A percentile compares a stretch with the other conserved stretches of the same genome.
phyloP scores from a whole-genome alignment of 176 grass and related monocot genomes.

The Ananas comosus region DNA sequence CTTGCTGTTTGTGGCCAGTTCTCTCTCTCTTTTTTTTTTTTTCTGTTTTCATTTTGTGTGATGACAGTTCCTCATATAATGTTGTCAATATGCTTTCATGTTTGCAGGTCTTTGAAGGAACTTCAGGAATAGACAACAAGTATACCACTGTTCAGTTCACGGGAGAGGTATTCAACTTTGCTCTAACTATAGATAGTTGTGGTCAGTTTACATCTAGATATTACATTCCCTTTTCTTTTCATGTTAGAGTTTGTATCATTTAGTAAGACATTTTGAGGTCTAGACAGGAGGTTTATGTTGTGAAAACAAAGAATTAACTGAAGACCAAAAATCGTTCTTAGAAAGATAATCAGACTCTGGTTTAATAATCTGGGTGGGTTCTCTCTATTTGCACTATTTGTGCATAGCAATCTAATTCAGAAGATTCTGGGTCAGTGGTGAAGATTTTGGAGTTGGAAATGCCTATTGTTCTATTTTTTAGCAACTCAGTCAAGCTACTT shows the following conservation, averaged over 20 bases:
- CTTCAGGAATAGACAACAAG: slow-evolving; percentile 98
- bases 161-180: slow-evolving; percentile 63
- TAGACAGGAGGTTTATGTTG: too few species aligned
- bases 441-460: not conserved
- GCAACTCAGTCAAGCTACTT: not conserved
- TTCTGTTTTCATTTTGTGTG: not conserved
- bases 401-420: not conserved
- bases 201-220: slow-evolving; percentile 3
- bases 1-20: not conserved
- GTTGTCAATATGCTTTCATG: not conserved
- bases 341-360: too few species aligned
- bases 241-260: not conserved
- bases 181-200: slow-evolving; percentile 16
- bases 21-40: not conserved
- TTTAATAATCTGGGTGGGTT: not conserved
- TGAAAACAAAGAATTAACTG: too few species aligned
- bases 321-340: too few species aligned
- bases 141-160: slow-evolving; percentile 99
- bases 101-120: slow-evolving; percentile 93
- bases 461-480: not conserved
- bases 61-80: not conserved
- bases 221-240: slow-evolving; percentile 15
- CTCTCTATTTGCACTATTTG: not conserved
- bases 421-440: not conserved
- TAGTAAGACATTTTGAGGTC: not conserved